These are phyloP conservation scores for Torrubiella hemipterigena DNA, from an alignment of 2,329 filamentous ascomycete genomes.

Conservation along the genomic window DNA sequence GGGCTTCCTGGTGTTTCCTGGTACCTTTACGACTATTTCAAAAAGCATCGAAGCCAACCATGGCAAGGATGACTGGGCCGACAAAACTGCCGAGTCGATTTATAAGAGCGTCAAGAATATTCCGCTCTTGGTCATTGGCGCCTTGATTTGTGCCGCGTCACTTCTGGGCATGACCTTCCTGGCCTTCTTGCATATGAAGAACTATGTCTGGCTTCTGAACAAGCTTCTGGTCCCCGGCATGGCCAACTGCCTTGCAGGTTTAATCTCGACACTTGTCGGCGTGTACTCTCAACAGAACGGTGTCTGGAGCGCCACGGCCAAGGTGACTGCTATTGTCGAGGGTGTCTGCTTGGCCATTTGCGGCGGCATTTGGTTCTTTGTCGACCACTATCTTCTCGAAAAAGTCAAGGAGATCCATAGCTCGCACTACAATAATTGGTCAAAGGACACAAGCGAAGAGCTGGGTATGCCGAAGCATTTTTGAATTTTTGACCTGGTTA, in stretches of 20 bases:
- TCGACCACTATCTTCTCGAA: slow-evolving; percentile 17
- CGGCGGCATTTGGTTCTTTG: slow-evolving; percentile 15
- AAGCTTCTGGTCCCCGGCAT: slow-evolving; percentile 32
- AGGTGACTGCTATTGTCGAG: slow-evolving; percentile 22
- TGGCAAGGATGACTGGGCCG: slow-evolving; percentile 6
- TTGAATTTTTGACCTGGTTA: slow-evolving; percentile 1
- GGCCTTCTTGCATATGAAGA: slow-evolving; percentile 29
- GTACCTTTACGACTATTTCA: slow-evolving; percentile 33
- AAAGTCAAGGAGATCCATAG: slow-evolving; percentile 17
- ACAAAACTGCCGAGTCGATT: slow-evolving; percentile 11
- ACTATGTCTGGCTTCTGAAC: slow-evolving; percentile 43
- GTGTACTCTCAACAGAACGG: slow-evolving; percentile 35
- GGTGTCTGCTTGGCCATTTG: slow-evolving; percentile 15
- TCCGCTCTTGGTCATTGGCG: slow-evolving; percentile 30
- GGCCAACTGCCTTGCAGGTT: slow-evolving; percentile 35
- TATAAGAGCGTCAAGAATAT: slow-evolving; percentile 17
- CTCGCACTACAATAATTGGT: slow-evolving; percentile 11
- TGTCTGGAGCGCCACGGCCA: slow-evolving; percentile 29
- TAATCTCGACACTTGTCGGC: slow-evolving; percentile 35
- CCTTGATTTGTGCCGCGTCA: slow-evolving; percentile 25
- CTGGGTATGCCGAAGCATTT: background rate
- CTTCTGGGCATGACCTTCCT: slow-evolving; percentile 25
- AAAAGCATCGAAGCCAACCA: slow-evolving; percentile 12
- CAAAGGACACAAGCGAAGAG: slow-evolving; percentile 1
- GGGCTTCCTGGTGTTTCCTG: slow-evolving; percentile 39